Evolutionary conservation across 2,329 filamentous ascomycete species (phyloP).

Genomic region (Didymella lethalis): DNA sequence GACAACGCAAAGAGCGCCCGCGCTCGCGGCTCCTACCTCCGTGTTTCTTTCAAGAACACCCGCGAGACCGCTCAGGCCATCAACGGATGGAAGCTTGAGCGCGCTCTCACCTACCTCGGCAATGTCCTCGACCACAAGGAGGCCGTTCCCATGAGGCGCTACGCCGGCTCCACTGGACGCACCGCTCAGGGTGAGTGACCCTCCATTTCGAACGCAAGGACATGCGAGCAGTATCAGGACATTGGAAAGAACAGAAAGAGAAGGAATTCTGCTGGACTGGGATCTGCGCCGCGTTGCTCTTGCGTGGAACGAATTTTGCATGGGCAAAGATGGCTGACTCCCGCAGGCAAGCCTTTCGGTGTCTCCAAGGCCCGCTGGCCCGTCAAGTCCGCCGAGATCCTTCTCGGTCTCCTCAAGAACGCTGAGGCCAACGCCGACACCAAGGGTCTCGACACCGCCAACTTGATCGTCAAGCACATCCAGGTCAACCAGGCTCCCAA

Average conservation of each 20-base stretch:
- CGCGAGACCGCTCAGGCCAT: slow-evolving; percentile 99
- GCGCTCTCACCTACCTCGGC: slow-evolving; percentile 95
- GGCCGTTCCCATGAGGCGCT: slow-evolving; percentile 98
- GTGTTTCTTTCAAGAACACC: slow-evolving; percentile 99
- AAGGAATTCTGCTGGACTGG: slow-evolving; percentile 1
- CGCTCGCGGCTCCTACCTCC: slow-evolving; percentile 97
- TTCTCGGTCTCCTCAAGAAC: slow-evolving; percentile 82
- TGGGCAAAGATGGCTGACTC: slow-evolving; percentile 30
- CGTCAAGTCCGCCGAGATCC: slow-evolving; percentile 98
- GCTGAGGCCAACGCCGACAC: slow-evolving; percentile 57
- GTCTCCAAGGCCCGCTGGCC: slow-evolving; percentile 98
- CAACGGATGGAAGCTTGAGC: slow-evolving; percentile 98
- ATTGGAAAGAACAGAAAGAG: slow-evolving; percentile 7
- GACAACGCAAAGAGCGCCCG: slow-evolving; percentile 75
- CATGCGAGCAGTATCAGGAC: neutral
- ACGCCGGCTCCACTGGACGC: slow-evolving; percentile 93
- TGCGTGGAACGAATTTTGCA: slow-evolving; percentile 6
- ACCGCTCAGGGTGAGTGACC: slow-evolving; percentile 89
- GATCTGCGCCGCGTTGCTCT: slow-evolving; percentile 4
- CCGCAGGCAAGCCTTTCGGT: slow-evolving; percentile 95
- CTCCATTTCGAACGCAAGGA: slow-evolving; percentile 7
- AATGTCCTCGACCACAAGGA: slow-evolving; percentile 98
- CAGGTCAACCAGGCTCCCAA: slow-evolving; percentile 99
- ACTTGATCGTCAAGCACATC: slow-evolving; percentile 99
- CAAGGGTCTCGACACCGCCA: slow-evolving; percentile 76